Conservation (phyloP, 2,329 filamentous ascomycete genomes). For the Colletotrichum echinochloae region DNA sequence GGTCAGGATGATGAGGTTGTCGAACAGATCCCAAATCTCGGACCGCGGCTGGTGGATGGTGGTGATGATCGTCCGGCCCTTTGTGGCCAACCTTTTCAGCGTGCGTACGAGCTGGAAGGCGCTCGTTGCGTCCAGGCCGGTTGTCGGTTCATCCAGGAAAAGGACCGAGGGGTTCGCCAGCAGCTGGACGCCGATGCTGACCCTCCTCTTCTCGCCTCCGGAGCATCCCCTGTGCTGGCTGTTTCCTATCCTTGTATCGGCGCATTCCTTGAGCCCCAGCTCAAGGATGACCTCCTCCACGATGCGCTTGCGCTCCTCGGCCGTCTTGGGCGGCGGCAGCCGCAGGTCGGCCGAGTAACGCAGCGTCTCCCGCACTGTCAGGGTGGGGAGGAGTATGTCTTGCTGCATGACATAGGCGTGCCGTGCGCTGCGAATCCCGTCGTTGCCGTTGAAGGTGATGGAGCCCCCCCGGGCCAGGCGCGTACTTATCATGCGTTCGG, state of each 20-base stretch:
- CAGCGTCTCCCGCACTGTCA: slow-evolving; percentile 82
- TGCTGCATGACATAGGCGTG: slow-evolving; percentile 82
- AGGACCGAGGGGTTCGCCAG: slow-evolving; percentile 83
- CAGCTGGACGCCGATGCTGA: slow-evolving; percentile 82
- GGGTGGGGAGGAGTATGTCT: slow-evolving; percentile 77
- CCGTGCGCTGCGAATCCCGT: slow-evolving; percentile 65
- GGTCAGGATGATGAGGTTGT: slow-evolving; percentile 76
- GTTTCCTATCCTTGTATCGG: slow-evolving; percentile 79
- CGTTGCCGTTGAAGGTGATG: slow-evolving; percentile 70
- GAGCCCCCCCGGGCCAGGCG: slow-evolving; percentile 64
- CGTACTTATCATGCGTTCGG: slow-evolving; percentile 73
- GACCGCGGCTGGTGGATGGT: slow-evolving; percentile 84
- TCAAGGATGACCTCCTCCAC: slow-evolving; percentile 84
- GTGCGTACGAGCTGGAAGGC: slow-evolving; percentile 80
- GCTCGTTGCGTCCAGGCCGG: slow-evolving; percentile 81
- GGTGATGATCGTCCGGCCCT: slow-evolving; percentile 77
- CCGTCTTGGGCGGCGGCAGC: slow-evolving; percentile 71
- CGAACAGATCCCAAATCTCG: slow-evolving; percentile 83
- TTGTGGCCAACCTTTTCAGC: slow-evolving; percentile 73
- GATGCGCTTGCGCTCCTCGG: slow-evolving; percentile 68
- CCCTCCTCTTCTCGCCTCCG: slow-evolving; percentile 81
- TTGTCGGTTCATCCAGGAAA: slow-evolving; percentile 84
- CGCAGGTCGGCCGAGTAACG: slow-evolving; percentile 79
- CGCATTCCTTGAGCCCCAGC: slow-evolving; percentile 81
- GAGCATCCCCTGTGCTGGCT: slow-evolving; percentile 80